phyloP scores from a whole-genome alignment of 78 protist genomes.

The Dictyostelium brefeldianum region DNA sequence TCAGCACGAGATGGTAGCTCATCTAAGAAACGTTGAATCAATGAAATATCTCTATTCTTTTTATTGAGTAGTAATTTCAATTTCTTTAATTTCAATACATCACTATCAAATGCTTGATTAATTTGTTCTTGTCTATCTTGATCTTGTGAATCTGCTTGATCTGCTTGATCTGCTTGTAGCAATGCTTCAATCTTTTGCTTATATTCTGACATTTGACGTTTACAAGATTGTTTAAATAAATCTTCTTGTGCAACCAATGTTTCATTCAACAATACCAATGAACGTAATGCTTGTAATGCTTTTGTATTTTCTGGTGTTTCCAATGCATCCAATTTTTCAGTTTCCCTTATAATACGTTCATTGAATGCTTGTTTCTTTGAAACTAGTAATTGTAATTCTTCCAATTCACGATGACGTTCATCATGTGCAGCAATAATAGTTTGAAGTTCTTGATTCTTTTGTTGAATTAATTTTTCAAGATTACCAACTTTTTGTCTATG shows the following conservation, averaged over 20 bases:
- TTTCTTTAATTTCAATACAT: slow-evolving; percentile 54
- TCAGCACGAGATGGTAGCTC: slow-evolving; percentile 95
- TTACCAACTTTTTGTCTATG: slow-evolving; percentile 54
- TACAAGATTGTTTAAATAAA: slow-evolving; percentile 72
- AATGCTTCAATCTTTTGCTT: slow-evolving; percentile 74
- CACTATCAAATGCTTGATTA: slow-evolving; percentile 66
- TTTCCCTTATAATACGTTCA: slow-evolving; percentile 67
- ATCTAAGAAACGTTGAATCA: slow-evolving; percentile 88
- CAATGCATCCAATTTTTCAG: slow-evolving; percentile 78
- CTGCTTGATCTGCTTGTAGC: not conserved
- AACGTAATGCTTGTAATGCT: slow-evolving; percentile 57
- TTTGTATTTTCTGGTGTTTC: slow-evolving; percentile 86
- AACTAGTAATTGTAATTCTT: slow-evolving; percentile 42
- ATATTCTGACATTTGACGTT: slow-evolving; percentile 69
- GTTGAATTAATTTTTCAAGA: slow-evolving; percentile 43
- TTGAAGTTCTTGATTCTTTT: slow-evolving; percentile 23
- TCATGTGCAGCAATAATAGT: not conserved
- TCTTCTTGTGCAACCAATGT: slow-evolving; percentile 70
- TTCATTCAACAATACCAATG: slow-evolving; percentile 77
- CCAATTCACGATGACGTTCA: slow-evolving; percentile 25
- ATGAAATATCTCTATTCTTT: slow-evolving; percentile 84
- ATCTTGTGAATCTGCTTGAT: slow-evolving; percentile 46
- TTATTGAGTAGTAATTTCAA: slow-evolving; percentile 53
- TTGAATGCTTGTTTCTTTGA: slow-evolving; percentile 51
- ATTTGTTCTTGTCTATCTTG: slow-evolving; percentile 57